Conservation (phyloP, 106 monocot genomes). For the Dendrobium huoshanense region DNA sequence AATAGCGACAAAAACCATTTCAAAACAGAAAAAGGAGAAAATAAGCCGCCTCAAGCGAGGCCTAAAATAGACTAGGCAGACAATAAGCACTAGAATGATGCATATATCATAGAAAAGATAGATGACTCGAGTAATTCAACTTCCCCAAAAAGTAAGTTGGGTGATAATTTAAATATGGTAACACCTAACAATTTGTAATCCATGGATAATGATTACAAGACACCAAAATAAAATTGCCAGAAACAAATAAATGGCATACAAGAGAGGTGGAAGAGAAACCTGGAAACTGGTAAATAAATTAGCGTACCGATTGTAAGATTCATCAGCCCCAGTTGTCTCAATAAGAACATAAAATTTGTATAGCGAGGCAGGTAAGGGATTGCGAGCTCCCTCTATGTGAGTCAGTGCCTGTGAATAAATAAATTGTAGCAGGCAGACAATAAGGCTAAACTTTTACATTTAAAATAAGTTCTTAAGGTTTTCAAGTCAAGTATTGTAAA, state of each 20-base stretch:
- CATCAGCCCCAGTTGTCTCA: conserved; percentile 88
- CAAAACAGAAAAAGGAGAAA: too few species aligned
- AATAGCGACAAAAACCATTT: too few species aligned
- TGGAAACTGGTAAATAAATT: background rate
- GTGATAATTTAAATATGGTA: background rate
- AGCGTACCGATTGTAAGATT: conserved; percentile 84
- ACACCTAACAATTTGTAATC: background rate
- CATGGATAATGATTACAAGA: background rate
- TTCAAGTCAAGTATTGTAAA: too few species aligned
- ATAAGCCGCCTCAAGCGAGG: too few species aligned
- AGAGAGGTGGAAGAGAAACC: background rate
- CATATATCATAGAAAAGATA: background rate
- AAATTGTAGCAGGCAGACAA: background rate
- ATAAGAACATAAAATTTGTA: conserved; percentile 90
- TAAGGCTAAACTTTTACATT: background rate
- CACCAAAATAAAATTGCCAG: background rate
- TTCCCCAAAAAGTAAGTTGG: too few species aligned
- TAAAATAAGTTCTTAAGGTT: background rate
- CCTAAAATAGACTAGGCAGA: background rate
- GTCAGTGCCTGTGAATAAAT: conserved; percentile 45
- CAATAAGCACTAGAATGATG: background rate
- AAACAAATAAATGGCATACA: background rate
- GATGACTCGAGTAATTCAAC: background rate
- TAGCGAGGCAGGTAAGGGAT: conserved; percentile 61
- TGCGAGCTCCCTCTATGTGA: conserved; percentile 74